Conservation (phyloP, 2,329 filamentous ascomycete genomes). For the Penicillium capsulatum region DNA sequence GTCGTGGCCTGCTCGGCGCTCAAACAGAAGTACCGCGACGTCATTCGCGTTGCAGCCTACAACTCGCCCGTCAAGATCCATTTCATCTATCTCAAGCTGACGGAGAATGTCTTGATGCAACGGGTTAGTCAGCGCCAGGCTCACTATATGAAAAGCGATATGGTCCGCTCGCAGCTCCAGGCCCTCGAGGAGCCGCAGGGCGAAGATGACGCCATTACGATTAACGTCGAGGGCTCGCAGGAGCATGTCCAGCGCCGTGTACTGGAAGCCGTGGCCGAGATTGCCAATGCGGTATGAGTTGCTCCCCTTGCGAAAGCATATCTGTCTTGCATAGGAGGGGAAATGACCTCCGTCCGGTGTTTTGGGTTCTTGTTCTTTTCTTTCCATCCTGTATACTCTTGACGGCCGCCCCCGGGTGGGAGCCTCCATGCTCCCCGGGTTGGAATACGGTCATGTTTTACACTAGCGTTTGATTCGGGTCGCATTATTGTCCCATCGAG, state of each 20-base stretch:
- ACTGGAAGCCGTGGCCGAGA: conserved; percentile 55
- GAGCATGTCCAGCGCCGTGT: conserved; percentile 58
- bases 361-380: too few species aligned
- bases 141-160: conserved; percentile 93
- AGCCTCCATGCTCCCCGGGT: too few species aligned
- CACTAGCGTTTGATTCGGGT: conserved; percentile 5
- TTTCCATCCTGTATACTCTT: background rate
- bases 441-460: background rate
- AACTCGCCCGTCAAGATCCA: conserved; percentile 74
- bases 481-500: conserved; percentile 5
- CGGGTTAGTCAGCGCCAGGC: conserved; percentile 70
- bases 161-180: conserved; percentile 90
- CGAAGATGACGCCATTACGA: conserved; percentile 63
- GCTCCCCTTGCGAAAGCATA: background rate
- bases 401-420: too few species aligned
- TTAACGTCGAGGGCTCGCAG: conserved; percentile 58
- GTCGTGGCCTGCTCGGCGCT: conserved; percentile 94
- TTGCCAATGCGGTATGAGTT: conserved; percentile 43
- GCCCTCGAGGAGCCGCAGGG: conserved; percentile 83
- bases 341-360: conserved; percentile 10
- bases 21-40: conserved; percentile 95
- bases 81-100: conserved; percentile 84
- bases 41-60: conserved; percentile 76
- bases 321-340: conserved; percentile 8
- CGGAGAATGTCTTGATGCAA: conserved; percentile 68